phyloP scores from a whole-genome alignment of 2,329 filamentous ascomycete genomes.

The Sphaceloma murrayae region DNA sequence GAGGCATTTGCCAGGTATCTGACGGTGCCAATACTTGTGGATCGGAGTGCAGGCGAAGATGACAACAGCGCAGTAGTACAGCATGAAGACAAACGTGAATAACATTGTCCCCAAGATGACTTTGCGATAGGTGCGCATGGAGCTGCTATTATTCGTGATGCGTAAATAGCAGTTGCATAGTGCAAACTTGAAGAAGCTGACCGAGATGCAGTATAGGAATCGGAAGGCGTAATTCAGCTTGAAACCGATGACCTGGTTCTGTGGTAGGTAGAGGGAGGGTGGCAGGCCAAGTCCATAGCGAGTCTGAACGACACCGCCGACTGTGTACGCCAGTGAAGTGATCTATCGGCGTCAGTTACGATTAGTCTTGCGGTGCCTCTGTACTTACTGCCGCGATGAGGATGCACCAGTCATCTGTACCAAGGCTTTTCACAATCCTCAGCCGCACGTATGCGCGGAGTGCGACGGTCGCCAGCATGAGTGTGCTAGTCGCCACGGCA shows the following conservation, averaged over 20 bases:
- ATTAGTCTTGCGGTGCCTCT: background rate
- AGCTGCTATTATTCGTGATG: constrained; percentile 7
- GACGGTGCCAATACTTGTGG: constrained; percentile 9
- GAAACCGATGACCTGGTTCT: background rate
- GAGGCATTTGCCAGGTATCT: constrained; percentile 11
- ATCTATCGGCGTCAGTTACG: background rate
- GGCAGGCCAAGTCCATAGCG: constrained; percentile 12
- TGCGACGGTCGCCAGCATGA: constrained; percentile 7
- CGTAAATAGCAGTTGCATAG: constrained; percentile 14
- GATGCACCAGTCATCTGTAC: constrained; percentile 10
- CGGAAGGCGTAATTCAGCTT: constrained; percentile 16
- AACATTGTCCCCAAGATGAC: constrained; percentile 7
- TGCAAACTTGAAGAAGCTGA: constrained; percentile 14
- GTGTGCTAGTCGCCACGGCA: background rate
- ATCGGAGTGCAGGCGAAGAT: constrained; percentile 16
- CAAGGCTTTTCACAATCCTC: constrained; percentile 13
- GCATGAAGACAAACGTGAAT: constrained; percentile 8
- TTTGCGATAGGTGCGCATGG: constrained; percentile 3
- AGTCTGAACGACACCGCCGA: constrained; percentile 7
- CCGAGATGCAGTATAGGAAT: constrained; percentile 14
- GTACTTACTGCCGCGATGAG: constrained; percentile 2
- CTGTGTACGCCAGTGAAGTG: constrained; percentile 6
- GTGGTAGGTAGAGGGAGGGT: background rate
- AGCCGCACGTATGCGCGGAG: constrained; percentile 14
- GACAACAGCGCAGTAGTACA: constrained; percentile 13